Evolutionary conservation across 352 stramenopile genomes (phyloP), one percentile per base, ranked within the genome.

Genomic region (Phytophthora niederhauseri): DNA sequence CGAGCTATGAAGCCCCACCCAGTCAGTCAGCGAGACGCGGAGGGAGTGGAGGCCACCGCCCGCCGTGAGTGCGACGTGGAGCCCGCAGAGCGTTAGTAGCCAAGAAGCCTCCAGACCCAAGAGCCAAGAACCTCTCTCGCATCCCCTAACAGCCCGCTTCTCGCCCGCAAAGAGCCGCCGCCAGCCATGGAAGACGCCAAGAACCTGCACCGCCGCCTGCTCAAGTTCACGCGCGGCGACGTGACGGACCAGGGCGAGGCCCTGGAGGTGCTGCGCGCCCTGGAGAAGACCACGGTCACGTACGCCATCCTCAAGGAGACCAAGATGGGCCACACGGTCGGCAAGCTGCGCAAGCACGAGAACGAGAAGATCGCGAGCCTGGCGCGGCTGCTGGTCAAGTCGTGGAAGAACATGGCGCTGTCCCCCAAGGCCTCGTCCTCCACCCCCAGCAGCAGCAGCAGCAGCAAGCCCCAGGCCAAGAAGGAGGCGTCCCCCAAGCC

Each of bases 301-400:
- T 81, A 91, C 48, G 66, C 65, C 17, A 78, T 95, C 52, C 78
- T 95, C 34, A 95, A 94, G 68, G 87, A 95, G 62, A 95, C 87
- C 46, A 93, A 94, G 67, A 71, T 95, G 28, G 87, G 87, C 49
- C 84, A 94, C 65, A 95, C 87, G 19, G 81, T 97, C 34, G 87
- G 88, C 53, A 97, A 97, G 72, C 78, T 97, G 67, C 87, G 88
- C 66, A 97, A 97, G 76, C 85, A 97, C 73, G 80, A 89, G 46
- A 84, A 96, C 73, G 84, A 91, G 36, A 86, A 90, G 72, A 81
- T 97, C 61, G 82, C 88, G 49, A 84, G 78, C 57, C 62, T 87
- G 43, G 89, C 90, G 26, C 93, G 92, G 34, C 61, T 76, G 30
- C 77, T 97, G 28, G 83, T 97, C 36, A 96, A 95, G 76, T 81